These are phyloP conservation scores for Boletus subcaerulescens DNA, from an alignment of 768 basidiomycete species.

Conservation along the genomic window DNA sequence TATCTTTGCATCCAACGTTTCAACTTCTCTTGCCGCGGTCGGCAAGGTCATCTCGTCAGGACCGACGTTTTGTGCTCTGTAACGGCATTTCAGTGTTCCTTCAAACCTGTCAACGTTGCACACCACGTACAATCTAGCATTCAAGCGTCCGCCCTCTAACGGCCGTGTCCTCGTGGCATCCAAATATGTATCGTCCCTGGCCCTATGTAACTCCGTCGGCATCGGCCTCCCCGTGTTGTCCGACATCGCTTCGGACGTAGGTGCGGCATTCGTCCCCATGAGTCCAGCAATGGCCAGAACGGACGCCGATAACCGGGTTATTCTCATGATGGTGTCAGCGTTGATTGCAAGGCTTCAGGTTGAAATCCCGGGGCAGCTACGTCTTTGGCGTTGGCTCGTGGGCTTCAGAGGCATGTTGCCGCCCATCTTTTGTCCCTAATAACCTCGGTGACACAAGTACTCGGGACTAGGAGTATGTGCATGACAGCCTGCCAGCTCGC, in stretches of 20 bases:
- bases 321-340: conserved; percentile 5
- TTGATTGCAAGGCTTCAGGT: not conserved
- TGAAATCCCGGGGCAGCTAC: not conserved
- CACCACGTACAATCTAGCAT: conserved; percentile 11
- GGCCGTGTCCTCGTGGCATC: not conserved
- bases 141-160: not conserved
- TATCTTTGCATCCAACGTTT: not conserved
- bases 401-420: not conserved
- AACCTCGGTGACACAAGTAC: conserved; percentile 5
- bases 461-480: conserved; percentile 15
- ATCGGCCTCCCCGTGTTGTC: not conserved
- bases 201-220: conserved; percentile 12
- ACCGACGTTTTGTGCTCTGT: conserved; percentile 7
- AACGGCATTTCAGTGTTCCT: not conserved
- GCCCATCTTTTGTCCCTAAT: not conserved
- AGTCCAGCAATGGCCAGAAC: conserved; percentile 3
- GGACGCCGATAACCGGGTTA: not conserved
- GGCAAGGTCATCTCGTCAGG: not conserved
- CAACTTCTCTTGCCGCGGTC: not conserved
- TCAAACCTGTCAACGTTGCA: not conserved
- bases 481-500: not conserved
- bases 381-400: not conserved
- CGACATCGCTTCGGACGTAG: conserved; percentile 1
- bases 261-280: conserved; percentile 12
- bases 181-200: conserved; percentile 10